These are phyloP conservation scores for Trypanosoma melophagium DNA, from an alignment of 208 protist genomes.

Conservation along the genomic window DNA sequence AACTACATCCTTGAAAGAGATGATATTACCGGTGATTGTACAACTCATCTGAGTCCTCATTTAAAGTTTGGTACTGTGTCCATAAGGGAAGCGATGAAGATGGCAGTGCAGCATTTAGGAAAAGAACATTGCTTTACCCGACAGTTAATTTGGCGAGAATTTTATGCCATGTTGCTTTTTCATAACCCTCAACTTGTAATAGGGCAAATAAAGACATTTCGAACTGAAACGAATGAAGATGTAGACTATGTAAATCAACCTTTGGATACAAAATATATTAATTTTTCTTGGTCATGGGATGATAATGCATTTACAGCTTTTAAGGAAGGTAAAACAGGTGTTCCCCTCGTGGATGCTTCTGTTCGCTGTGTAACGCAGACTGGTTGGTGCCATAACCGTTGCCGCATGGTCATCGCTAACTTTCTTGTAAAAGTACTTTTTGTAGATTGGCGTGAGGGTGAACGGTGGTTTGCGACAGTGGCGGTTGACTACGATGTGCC, in stretches of 20 bases:
- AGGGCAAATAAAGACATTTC: constrained; percentile 47
- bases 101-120: constrained; percentile 35
- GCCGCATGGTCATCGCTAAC: constrained; percentile 77
- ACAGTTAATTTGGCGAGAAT: constrained; percentile 78
- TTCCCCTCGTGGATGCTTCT: constrained; percentile 91
- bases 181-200: constrained; percentile 53
- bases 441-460: constrained; percentile 91
- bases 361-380: constrained; percentile 87
- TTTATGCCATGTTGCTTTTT: constrained; percentile 65
- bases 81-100: constrained; percentile 58
- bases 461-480: constrained; percentile 82
- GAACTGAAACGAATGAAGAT: constrained; percentile 2
- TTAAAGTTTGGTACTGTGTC: constrained; percentile 81
- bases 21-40: constrained; percentile 51
- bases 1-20: constrained; percentile 52
- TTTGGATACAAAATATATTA: constrained; percentile 55
- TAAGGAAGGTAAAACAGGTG: constrained; percentile 78
- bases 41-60: constrained; percentile 72
- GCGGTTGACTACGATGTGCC: constrained; percentile 88
- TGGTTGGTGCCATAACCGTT: constrained; percentile 82
- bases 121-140: constrained; percentile 44
- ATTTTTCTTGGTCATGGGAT: constrained; percentile 63
- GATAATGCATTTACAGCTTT: constrained; percentile 63
- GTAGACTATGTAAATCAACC: constrained; percentile 42
- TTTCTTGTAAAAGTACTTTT: constrained; percentile 87